Evolutionary conservation across 345 rosid species (phyloP).

Genomic region (Bruguiera gymnorhiza): DNA sequence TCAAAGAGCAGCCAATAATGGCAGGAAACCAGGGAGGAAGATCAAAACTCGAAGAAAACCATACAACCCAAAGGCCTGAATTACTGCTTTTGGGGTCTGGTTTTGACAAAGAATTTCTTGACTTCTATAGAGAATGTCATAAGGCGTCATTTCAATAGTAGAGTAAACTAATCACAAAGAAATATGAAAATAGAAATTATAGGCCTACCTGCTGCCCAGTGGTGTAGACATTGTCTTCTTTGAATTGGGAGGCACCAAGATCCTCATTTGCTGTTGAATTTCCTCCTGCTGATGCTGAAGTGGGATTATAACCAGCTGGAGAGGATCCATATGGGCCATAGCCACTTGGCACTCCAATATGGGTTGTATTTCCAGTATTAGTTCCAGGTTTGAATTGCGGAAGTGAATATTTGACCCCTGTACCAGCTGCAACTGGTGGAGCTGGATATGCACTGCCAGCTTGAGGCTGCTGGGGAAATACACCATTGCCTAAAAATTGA

Average conservation of each 20-base stretch:
- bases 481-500: constrained; percentile 72
- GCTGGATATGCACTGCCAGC: constrained; percentile 67
- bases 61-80: background rate
- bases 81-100: background rate
- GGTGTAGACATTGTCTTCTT: constrained; percentile 70
- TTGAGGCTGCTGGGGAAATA: constrained; percentile 82
- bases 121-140: too few relatives aligned
- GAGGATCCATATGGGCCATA: constrained; percentile 78
- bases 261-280: constrained; percentile 40
- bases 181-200: background rate
- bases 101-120: background rate
- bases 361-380: constrained; percentile 58
- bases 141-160: too few relatives aligned
- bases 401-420: constrained; percentile 71
- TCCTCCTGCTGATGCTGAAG: background rate
- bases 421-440: constrained; percentile 57
- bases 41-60: background rate
- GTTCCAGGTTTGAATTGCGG: constrained; percentile 82
- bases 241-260: constrained; percentile 68
- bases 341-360: constrained; percentile 69
- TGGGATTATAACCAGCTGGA: constrained; percentile 66
- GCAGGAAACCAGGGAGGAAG: too few relatives aligned
- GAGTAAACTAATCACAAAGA: too few relatives aligned
- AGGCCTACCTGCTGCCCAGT: constrained; percentile 70
- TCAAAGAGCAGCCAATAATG: too few relatives aligned